Evolutionary conservation across 73 alveolate genomes (phyloP).

Genomic region (Paramecium pentaurelia): DNA sequence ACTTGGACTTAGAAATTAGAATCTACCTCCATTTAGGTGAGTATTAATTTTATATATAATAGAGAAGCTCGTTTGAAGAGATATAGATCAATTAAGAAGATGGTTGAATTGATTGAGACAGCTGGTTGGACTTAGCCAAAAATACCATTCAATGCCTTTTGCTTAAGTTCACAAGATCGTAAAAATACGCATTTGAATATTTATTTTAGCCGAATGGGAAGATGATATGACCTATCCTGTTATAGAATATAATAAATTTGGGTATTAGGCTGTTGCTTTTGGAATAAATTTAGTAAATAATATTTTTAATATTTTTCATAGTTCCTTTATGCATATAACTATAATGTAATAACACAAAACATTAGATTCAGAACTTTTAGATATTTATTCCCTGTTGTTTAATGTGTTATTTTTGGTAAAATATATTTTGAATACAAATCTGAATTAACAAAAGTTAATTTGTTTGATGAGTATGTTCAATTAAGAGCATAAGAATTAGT

Average conservation of each 20-base stretch:
- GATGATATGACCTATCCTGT: constrained; percentile 84
- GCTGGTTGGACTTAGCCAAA: constrained; percentile 78
- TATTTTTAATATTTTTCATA: neutral
- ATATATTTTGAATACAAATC: constrained; percentile 55
- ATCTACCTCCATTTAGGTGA: constrained; percentile 61
- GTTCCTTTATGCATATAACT: constrained; percentile 63
- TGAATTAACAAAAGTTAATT: constrained; percentile 77
- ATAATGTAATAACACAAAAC: constrained; percentile 53
- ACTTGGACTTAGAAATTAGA: constrained; percentile 60
- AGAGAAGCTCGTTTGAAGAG: constrained; percentile 87
- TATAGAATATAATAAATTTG: constrained; percentile 62
- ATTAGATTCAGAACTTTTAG: constrained; percentile 58
- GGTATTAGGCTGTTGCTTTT: constrained; percentile 53
- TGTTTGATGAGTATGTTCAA: constrained; percentile 84
- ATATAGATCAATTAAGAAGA: constrained; percentile 84
- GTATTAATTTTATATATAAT: neutral
- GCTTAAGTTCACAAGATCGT: constrained; percentile 75
- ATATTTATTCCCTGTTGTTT: constrained; percentile 56
- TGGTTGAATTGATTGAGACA: constrained; percentile 84
- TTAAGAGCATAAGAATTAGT: constrained; percentile 86
- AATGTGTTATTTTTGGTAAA: constrained; percentile 32
- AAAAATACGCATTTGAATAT: neutral
- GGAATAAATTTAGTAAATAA: constrained; percentile 48
- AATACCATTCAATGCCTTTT: constrained; percentile 71
- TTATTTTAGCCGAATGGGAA: constrained; percentile 81